Base-by-base conservation (phyloP, 352 stramenopile species). In the Globisporangium echinulatum region DNA sequence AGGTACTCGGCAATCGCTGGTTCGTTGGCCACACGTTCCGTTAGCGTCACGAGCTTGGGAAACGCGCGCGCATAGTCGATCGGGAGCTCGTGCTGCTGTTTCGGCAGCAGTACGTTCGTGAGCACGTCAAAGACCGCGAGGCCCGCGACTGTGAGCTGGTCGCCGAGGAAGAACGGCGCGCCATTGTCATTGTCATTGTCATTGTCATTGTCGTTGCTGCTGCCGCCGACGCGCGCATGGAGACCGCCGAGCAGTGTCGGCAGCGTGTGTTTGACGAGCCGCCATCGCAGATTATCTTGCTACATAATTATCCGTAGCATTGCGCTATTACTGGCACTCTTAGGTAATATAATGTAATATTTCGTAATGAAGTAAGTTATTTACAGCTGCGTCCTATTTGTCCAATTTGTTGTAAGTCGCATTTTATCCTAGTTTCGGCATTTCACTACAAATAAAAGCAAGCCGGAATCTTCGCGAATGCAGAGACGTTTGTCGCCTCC, bases 121-220 rank as follows among this genome's bases (percentile, higher is more conserved):
- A 81, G 44, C 25, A 72, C 56, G 55, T 80, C 60, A 48, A 79
- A 80, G 13, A 74, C 39, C 13, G 68, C 68, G 10, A 83, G 48
- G 54, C 81, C 74, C 2, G 69, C 70, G 2, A 77, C 49, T 43
- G 69, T 73, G 49, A 75, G 54, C 49, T 64, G 7, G 50, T 70
- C 51, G n/a, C 66, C 70, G 40, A 78, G 54, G 17, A 82, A 64
- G 54, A 70, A 80, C 0, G 17, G 17, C 43, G 62, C 58, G 7
- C 58, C 65, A 17, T 47, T 57, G 19, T 37, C 17, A 19, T 19
- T 19, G 17, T 48, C 50, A 33, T 49, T 25, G 17, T 19, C 17
- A 19, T 19, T 19, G 17, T 48, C 50, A 33, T 49, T 25, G 17
- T 19, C 17, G 17, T 19, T 19, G 17, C 17, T 19, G n/a, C 58